Percentiles rank a stretch among this genome's conserved stretches.
phyloP scores from a whole-genome alignment of 164 flowering plant genomes.

The Paratinospora sagittata region DNA sequence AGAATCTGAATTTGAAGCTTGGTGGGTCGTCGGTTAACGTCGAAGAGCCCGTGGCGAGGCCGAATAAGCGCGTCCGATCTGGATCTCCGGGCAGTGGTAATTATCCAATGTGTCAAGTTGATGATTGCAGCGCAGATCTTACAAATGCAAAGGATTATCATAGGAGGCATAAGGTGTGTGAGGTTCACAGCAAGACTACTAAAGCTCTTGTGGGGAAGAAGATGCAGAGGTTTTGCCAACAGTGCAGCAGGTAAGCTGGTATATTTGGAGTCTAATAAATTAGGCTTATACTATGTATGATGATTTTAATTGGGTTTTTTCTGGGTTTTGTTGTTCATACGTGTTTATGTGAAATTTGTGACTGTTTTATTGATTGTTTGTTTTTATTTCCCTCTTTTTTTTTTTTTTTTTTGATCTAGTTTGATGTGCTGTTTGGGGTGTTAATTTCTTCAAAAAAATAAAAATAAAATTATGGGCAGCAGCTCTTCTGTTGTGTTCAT shows the following conservation, averaged over 20 bases:
- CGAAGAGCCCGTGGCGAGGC: constrained; percentile 28
- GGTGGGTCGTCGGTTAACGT: constrained; percentile 32
- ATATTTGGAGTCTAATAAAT: background rate
- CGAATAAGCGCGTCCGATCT: constrained; percentile 61
- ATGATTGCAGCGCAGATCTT: constrained; percentile 65
- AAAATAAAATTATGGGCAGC: background rate
- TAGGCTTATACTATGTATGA: background rate
- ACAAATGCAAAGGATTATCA: constrained; percentile 77
- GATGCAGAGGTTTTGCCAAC: constrained; percentile 91
- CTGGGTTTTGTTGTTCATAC: background rate
- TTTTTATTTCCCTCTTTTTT: background rate
- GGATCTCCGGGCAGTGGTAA: constrained; percentile 52
- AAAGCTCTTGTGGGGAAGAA: constrained; percentile 59
- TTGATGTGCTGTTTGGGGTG: background rate
- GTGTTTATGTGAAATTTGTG: background rate
- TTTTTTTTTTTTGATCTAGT: background rate
- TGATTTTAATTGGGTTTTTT: background rate
- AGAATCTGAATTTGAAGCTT: constrained; percentile 46
- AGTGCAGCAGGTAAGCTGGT: constrained; percentile 73
- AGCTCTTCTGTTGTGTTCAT: background rate
- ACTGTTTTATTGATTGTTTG: background rate
- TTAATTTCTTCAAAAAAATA: background rate
- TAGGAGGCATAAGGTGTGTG: constrained; percentile 81
- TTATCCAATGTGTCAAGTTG: constrained; percentile 77
- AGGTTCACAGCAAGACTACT: constrained; percentile 62